These are phyloP conservation scores for Aspergillus pseudotamarii DNA, from an alignment of 2,329 filamentous ascomycete genomes.

Conservation along the genomic window DNA sequence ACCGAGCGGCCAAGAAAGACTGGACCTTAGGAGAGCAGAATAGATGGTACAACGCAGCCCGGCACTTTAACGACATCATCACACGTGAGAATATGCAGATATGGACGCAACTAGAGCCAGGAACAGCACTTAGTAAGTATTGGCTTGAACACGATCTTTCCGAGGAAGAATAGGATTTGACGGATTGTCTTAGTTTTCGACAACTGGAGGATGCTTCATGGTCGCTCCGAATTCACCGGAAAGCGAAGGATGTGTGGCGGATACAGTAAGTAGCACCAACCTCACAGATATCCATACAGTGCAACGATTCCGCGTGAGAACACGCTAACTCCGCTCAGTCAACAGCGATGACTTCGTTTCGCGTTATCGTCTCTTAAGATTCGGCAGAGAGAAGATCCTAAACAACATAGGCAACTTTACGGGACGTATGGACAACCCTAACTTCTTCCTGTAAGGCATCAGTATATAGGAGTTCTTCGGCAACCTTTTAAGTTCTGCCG, in stretches of 20 bases:
- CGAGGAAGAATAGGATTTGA: background rate
- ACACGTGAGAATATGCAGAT: slow-evolving; percentile 68
- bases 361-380: slow-evolving; percentile 73
- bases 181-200: slow-evolving; percentile 70
- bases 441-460: slow-evolving; percentile 12
- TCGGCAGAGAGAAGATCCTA: slow-evolving; percentile 43
- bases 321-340: slow-evolving; percentile 51
- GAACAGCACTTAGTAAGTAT: slow-evolving; percentile 70
- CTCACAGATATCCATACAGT: background rate
- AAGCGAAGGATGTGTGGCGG: slow-evolving; percentile 86
- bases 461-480: background rate
- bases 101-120: slow-evolving; percentile 80
- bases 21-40: slow-evolving; percentile 54
- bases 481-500: background rate
- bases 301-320: background rate
- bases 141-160: background rate
- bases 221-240: slow-evolving; percentile 79
- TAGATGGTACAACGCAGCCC: slow-evolving; percentile 79
- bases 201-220: slow-evolving; percentile 94
- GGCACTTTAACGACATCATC: slow-evolving; percentile 72
- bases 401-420: slow-evolving; percentile 32
- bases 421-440: slow-evolving; percentile 11
- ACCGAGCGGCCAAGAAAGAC: slow-evolving; percentile 70
- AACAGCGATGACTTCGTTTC: slow-evolving; percentile 81
- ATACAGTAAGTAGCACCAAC: slow-evolving; percentile 69